Evolutionary conservation across 805 yeast genomes (phyloP).

Genomic region (Starmerella floricola): DNA sequence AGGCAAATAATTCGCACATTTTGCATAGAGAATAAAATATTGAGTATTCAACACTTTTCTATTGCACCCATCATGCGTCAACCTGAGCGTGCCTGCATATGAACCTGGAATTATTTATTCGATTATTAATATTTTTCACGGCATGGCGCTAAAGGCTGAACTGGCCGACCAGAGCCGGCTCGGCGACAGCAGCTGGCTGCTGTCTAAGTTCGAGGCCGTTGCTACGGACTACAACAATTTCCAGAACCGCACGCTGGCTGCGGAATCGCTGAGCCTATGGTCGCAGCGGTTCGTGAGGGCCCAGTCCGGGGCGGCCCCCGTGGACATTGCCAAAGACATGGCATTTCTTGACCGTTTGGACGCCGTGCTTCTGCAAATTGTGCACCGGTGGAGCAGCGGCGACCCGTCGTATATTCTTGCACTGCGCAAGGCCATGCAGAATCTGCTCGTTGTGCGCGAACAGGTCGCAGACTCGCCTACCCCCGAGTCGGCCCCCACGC

Average conservation of each 20-base stretch:
- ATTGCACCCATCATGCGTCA: too few species aligned
- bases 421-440: conserved; percentile 2
- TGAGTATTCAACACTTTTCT: too few species aligned
- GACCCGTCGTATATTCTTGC: conserved; percentile 12
- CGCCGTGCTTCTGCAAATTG: conserved; percentile 1
- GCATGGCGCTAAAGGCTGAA: conserved; percentile 4
- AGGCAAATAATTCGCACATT: too few species aligned
- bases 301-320: too few species aligned
- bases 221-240: not conserved
- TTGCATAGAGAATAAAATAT: too few species aligned
- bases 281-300: conserved; percentile 1
- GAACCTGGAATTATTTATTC: too few species aligned
- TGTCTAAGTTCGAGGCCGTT: not conserved
- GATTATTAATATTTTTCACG: not conserved
- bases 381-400: conserved; percentile 14
- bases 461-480: too few species aligned
- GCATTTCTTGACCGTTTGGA: not conserved
- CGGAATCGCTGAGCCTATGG: conserved; percentile 11
- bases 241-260: conserved; percentile 1
- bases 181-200: not conserved
- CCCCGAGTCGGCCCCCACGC: too few species aligned
- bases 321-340: too few species aligned
- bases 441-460: conserved; percentile 1
- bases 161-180: conserved; percentile 1
- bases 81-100: too few species aligned